Base-by-base conservation (phyloP, 2,329 filamentous ascomycete genomes). In the Beauveria scarabaeidicola region DNA sequence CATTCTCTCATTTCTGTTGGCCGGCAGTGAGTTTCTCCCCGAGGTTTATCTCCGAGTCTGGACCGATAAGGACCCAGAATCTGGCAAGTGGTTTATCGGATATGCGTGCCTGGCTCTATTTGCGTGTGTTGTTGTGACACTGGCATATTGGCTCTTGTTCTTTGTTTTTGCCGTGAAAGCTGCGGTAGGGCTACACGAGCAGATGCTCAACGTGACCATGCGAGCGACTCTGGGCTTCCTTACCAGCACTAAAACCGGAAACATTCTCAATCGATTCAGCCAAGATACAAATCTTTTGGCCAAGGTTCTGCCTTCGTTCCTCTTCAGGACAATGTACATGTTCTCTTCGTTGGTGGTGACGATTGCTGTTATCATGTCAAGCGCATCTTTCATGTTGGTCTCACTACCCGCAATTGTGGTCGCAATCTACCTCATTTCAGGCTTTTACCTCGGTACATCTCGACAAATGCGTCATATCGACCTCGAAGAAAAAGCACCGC, bases 371-470 rank as follows among this genome's bases (percentile, higher is more conserved):
- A 52, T 52, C 10, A 13, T 59, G 4, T 59, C 56, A 13, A 52
- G 56, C n/a, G 27, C 56, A 1, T 19, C 47, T 23, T 52, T 36
- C 19, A 46, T 52, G 47, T 23, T 11, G 0, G 11, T 27, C 1
- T 5, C 46, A 8, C 21, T 59, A 0, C 56, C 56, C 5, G 46
- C 36, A 5, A 52, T 59, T 25, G 25, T 52, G 0, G 19, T 23
- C 3, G 23, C 48, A 7, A 36, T 59, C 15, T 46, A 38, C 27
- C 23, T 52, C 11, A 51, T 47, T 25, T 40, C 47, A 27, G 4
- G 27, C 5, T 59, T 59, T 25, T 59, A 59, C n/a, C 40, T 59
- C 5, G 19, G 48, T 3, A 59, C 56, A n/a, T 59, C 56, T 21
- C 8, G 56, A 1, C 48, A 59, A 52, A 47, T 59, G 11, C 36